Evolutionary conservation across 495 filamentous ascomycete species (phyloP).

Genomic region (Aspergillus sparsus): DNA sequence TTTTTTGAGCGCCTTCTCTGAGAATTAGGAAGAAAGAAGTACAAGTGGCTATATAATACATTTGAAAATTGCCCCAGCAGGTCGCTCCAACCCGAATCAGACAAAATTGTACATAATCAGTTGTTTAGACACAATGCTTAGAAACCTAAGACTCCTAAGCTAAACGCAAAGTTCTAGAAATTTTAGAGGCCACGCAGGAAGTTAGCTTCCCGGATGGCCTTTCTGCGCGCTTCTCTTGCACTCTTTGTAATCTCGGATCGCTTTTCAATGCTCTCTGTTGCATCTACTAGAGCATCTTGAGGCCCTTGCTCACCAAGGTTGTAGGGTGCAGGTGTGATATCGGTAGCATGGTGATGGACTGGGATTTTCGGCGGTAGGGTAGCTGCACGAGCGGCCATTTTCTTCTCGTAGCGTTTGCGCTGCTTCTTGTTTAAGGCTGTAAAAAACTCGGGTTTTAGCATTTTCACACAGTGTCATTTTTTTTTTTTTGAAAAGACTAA

Average conservation of each 20-base stretch:
- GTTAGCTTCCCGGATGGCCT: slow-evolving; percentile 86
- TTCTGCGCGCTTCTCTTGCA: slow-evolving; percentile 70
- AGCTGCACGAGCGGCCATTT: slow-evolving; percentile 64
- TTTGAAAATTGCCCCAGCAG: slow-evolving; percentile 15
- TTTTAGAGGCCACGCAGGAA: slow-evolving; percentile 79
- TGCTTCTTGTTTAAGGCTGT: slow-evolving; percentile 57
- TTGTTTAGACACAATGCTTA: slow-evolving; percentile 15
- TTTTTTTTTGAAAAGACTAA: not conserved
- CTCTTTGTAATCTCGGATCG: slow-evolving; percentile 52
- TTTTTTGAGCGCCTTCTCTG: slow-evolving; percentile 21
- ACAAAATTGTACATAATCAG: slow-evolving; percentile 21
- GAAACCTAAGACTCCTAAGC: slow-evolving; percentile 15
- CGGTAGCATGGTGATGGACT: slow-evolving; percentile 77
- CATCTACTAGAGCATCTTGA: slow-evolving; percentile 32
- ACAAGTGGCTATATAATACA: slow-evolving; percentile 27
- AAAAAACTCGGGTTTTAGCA: slow-evolving; percentile 14
- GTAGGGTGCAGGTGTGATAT: slow-evolving; percentile 64
- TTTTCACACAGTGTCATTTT: not conserved
- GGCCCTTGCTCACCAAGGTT: slow-evolving; percentile 34
- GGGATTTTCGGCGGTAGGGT: slow-evolving; percentile 74
- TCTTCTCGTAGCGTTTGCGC: slow-evolving; percentile 62
- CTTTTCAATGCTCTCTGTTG: slow-evolving; percentile 40
- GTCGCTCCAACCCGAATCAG: slow-evolving; percentile 7
- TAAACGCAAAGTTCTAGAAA: slow-evolving; percentile 14
- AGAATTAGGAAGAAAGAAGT: slow-evolving; percentile 19